A percentile compares a stretch with the other conserved stretches of the same genome.
Evolutionary conservation across 225 moss, liverwort and hornwort species (phyloP).

Genomic region (Antitrichia curtipendula): DNA sequence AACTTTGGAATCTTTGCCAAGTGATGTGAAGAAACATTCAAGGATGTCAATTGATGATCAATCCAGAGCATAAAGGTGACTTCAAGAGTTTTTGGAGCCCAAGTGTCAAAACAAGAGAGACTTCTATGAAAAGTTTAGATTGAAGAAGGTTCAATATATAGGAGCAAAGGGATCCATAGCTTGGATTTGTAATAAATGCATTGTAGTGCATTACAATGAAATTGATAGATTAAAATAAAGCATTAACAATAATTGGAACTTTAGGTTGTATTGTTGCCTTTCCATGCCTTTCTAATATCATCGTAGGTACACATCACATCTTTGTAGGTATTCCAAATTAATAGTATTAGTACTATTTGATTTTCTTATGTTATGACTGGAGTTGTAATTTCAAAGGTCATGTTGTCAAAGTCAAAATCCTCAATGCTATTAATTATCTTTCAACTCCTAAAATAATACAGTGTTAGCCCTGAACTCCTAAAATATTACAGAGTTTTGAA

Average conservation of each 20-base stretch:
- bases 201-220: background rate
- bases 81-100: background rate
- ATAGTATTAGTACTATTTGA: background rate
- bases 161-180: background rate
- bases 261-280: rapidly evolving
- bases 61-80: background rate
- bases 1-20: background rate
- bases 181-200: background rate
- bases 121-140: background rate
- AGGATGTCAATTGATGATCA: background rate
- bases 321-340: rapidly evolving
- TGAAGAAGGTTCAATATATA: background rate
- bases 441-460: rapidly evolving
- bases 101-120: background rate
- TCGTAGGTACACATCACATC: rapidly evolving
- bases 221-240: background rate
- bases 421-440: background rate
- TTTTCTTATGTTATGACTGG: rapidly evolving
- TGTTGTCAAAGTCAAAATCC: background rate
- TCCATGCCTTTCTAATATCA: rapidly evolving
- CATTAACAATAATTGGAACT: background rate
- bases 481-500: too few species aligned
- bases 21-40: rapidly evolving
- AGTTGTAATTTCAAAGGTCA: background rate
- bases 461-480: rapidly evolving